These are phyloP conservation scores for Lactarius hatsudake DNA, from an alignment of 768 basidiomycete species.

Conservation along the genomic window DNA sequence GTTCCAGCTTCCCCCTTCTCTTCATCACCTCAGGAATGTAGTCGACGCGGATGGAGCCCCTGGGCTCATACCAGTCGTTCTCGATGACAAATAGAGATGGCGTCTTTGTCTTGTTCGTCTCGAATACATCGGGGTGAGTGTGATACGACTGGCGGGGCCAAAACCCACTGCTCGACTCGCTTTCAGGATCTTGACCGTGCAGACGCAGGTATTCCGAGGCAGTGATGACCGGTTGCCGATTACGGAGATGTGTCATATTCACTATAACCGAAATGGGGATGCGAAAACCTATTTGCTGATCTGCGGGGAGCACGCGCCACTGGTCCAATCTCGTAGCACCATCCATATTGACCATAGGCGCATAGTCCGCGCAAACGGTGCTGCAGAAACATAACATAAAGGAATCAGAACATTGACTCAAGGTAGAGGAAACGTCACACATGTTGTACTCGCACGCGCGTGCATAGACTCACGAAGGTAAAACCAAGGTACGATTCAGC, in stretches of 20 bases:
- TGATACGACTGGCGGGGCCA: conserved; percentile 41
- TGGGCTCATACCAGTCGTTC: conserved; percentile 43
- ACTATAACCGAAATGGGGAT: conserved; percentile 41
- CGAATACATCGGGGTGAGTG: conserved; percentile 32
- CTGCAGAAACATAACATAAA: conserved; percentile 25
- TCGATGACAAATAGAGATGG: conserved; percentile 38
- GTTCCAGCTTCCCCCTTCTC: conserved; percentile 35
- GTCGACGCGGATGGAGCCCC: conserved; percentile 39
- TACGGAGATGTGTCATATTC: conserved; percentile 42
- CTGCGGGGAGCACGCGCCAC: conserved; percentile 41
- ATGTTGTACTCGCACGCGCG: conserved; percentile 44
- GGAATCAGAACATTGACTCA: neutral
- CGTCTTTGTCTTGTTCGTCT: conserved; percentile 20
- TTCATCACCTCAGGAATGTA: conserved; percentile 35
- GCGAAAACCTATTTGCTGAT: conserved; percentile 38
- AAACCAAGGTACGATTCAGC: conserved; percentile 42
- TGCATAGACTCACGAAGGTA: conserved; percentile 47
- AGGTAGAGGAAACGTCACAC: conserved; percentile 27
- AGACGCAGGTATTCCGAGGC: conserved; percentile 44
- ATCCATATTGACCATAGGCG: conserved; percentile 44
- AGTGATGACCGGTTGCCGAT: conserved; percentile 39
- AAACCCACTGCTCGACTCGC: conserved; percentile 40
- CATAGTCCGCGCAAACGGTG: conserved; percentile 39
- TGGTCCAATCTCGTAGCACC: conserved; percentile 42
- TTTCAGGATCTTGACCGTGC: conserved; percentile 36